phyloP scores from a whole-genome alignment of 2,329 filamentous ascomycete genomes.

The Periglandula ipomoeae region DNA sequence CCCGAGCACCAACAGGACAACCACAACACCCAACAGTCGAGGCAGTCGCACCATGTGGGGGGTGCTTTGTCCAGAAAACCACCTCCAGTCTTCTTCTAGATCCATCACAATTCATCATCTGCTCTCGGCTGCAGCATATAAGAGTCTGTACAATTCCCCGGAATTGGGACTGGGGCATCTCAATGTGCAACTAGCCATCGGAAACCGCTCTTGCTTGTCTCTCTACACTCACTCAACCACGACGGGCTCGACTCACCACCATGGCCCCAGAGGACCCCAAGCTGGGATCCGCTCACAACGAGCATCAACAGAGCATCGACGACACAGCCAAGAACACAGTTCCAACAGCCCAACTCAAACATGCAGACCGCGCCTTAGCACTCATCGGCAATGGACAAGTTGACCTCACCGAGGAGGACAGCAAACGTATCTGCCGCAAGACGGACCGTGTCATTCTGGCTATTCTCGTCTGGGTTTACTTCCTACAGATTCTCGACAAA shows the following conservation, averaged over 20 bases:
- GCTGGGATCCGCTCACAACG: slow-evolving; percentile 8
- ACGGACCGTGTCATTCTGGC: slow-evolving; percentile 50
- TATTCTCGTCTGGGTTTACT: slow-evolving; percentile 49
- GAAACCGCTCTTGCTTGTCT: background rate
- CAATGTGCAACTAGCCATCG: background rate
- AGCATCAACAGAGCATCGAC: slow-evolving; percentile 2
- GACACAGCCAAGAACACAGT: background rate
- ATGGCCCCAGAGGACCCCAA: slow-evolving; percentile 7
- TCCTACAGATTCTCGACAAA: slow-evolving; percentile 51
- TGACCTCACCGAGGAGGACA: slow-evolving; percentile 14
- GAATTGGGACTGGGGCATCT: background rate
- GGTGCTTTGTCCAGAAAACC: too few relatives aligned
- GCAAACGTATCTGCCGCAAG: slow-evolving; percentile 44
- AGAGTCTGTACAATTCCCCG: background rate
- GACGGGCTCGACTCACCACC: background rate
- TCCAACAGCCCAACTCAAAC: background rate
- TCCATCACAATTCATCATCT: background rate
- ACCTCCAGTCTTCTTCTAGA: background rate
- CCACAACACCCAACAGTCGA: too few relatives aligned
- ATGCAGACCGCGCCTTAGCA: slow-evolving; percentile 4
- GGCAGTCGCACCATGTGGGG: too few relatives aligned
- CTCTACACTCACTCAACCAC: background rate
- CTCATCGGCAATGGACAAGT: slow-evolving; percentile 5
- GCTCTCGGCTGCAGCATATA: background rate
- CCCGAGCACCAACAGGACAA: too few relatives aligned